Percentiles rank a stretch among this genome's conserved stretches.
Conservation (phyloP, 2,329 filamentous ascomycete genomes). For the Aspergillus awamori region DNA sequence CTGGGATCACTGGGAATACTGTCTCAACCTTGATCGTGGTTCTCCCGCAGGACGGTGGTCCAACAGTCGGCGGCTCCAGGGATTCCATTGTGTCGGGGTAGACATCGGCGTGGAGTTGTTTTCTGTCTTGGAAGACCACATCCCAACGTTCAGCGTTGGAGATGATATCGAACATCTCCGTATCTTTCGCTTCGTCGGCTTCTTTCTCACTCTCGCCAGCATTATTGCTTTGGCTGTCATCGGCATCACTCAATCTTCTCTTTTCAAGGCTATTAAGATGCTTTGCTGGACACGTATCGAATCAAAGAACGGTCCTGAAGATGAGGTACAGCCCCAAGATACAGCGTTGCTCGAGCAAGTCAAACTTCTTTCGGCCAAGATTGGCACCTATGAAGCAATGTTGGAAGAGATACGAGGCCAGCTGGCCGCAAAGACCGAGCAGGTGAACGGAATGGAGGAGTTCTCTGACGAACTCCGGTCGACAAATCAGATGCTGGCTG, state of each 20-base stretch:
- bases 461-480: neutral
- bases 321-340: too few relatives aligned
- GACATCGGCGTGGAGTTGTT: conserved; percentile 14
- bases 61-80: conserved; percentile 1
- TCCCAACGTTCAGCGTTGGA: neutral
- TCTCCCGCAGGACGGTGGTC: neutral
- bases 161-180: conserved; percentile 15
- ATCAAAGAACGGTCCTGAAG: too few relatives aligned
- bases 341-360: too few relatives aligned
- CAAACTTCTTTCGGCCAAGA: too few relatives aligned
- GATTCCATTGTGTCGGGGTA: conserved; percentile 17
- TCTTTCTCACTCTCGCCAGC: neutral
- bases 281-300: too few relatives aligned
- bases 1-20: conserved; percentile 12
- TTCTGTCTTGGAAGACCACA: conserved; percentile 10
- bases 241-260: neutral
- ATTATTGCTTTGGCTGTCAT: neutral
- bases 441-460: neutral
- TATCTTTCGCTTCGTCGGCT: conserved; percentile 7
- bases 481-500: neutral
- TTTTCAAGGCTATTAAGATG: too few relatives aligned
- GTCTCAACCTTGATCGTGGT: neutral
- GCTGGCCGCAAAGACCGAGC: neutral
- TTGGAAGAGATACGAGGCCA: too few relatives aligned
- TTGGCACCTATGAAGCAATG: too few relatives aligned